Conservation (phyloP, 2,329 filamentous ascomycete genomes). For the Polytolypa hystricis region DNA sequence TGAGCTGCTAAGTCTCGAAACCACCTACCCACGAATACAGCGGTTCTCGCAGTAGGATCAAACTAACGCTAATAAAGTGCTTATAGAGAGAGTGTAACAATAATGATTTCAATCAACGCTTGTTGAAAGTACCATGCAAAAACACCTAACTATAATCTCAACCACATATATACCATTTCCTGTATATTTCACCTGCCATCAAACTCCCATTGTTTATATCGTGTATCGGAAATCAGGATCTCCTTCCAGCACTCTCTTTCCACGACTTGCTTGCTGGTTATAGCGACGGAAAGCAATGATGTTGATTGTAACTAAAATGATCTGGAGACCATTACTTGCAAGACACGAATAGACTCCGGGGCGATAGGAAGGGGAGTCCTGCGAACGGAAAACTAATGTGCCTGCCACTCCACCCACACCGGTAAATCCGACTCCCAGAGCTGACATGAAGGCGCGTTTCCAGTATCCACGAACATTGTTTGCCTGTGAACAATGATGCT, state of each 20-base stretch:
- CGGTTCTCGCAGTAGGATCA: too few relatives aligned
- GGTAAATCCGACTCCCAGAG: not conserved
- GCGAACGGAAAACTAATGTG: not conserved
- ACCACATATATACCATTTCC: too few relatives aligned
- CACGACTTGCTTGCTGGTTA: conserved; percentile 25
- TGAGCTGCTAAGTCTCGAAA: too few relatives aligned
- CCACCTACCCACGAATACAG: too few relatives aligned
- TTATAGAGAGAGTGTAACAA: too few relatives aligned
- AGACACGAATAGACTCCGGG: not conserved
- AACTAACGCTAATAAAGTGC: too few relatives aligned
- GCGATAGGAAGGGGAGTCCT: not conserved
- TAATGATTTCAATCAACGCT: too few relatives aligned
- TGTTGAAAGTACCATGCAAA: too few relatives aligned
- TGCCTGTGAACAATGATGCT: too few relatives aligned
- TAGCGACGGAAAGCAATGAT: conserved; percentile 23
- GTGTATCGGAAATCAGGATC: conserved; percentile 30
- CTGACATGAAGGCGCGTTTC: not conserved
- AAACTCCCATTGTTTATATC: too few relatives aligned
- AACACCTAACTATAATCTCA: too few relatives aligned
- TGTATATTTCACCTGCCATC: too few relatives aligned
- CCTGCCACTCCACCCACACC: not conserved
- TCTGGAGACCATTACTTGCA: conserved; percentile 9
- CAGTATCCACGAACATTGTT: not conserved
- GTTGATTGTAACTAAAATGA: conserved; percentile 19
- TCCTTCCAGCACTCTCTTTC: conserved; percentile 25